Evolutionary conservation across 805 yeast species (phyloP), one percentile per base, ranked within the genome.

Genomic region (Metschnikowia koreensis): DNA sequence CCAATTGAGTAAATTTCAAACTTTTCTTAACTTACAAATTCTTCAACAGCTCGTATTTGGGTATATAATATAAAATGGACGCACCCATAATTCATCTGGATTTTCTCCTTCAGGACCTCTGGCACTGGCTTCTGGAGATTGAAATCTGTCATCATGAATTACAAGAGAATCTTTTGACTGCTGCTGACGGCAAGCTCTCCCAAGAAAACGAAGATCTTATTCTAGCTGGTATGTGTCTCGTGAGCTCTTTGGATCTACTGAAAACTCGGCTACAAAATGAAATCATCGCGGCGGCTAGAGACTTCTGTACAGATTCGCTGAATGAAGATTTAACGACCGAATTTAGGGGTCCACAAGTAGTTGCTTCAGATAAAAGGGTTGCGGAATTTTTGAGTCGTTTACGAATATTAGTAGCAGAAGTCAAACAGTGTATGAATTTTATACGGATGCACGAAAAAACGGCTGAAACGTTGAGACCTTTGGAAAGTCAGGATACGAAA

Each of bases 71-170:
- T 31, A 28, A 4, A 31, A 42, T 42, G 45, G 45, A 42, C 3
- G n/a, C 3, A 15, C 15, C 38, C 16, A 27, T 16, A 12, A 31
- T 22, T 16, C 39, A 48, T 28, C 10, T 15, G 22, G 52, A 48
- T 15, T 34, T 44, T 15, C 38, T 38, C 5, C 11, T 45, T 31
- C 29, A 33, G 28, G 48, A 45, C n/a, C 52, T 44, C 17, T 50
- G 52, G 52, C 52, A 29, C 37, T 41, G 48, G 48, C 52, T 36
- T 31, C 45, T 41, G 43, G 38, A 50, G 28, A 39, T 41, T 8
- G 48, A 44, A 10, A 29, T 34, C 12, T 44, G 48, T 36, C 13
- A 26, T 7, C 38, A 36, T 26, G 48, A 45, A 29, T 10, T 45
- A 16, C 41, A 41, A 22, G 45, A 49, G 4, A 15, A 29, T n/a